Percentiles rank a stretch among this genome's conserved stretches.
phyloP scores from a whole-genome alignment of 306 rosid species.

The Cucumis hystrix region DNA sequence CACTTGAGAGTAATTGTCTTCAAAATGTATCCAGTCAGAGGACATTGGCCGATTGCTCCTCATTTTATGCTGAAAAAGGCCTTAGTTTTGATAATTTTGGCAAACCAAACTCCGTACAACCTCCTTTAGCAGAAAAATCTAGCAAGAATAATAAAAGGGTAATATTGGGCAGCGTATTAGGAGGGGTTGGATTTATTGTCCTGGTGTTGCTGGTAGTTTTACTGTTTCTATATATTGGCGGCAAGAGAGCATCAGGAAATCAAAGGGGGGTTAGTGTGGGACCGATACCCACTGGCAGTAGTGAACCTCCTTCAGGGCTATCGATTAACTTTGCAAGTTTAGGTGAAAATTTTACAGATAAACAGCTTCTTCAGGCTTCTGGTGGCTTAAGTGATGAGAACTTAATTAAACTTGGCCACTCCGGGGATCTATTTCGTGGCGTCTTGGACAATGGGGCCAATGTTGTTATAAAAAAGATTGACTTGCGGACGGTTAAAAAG shows the following conservation, averaged over 20 bases:
- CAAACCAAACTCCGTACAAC: slow-evolving; percentile 23
- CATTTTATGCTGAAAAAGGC: slow-evolving; percentile 56
- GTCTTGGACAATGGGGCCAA: slow-evolving; percentile 62
- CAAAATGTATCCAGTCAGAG: slow-evolving; percentile 50
- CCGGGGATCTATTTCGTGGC: slow-evolving; percentile 73
- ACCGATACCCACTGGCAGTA: slow-evolving; percentile 37
- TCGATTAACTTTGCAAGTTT: slow-evolving; percentile 34
- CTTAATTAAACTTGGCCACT: slow-evolving; percentile 66
- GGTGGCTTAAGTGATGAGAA: slow-evolving; percentile 50
- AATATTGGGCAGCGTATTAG: slow-evolving; percentile 57
- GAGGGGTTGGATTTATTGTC: slow-evolving; percentile 54
- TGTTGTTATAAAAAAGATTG: slow-evolving; percentile 55
- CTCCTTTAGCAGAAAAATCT: slow-evolving; percentile 14
- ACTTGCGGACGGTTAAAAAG: slow-evolving; percentile 33
- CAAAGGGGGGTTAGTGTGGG: slow-evolving; percentile 50
- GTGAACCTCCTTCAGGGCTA: slow-evolving; percentile 35
- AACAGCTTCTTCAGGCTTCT: slow-evolving; percentile 73
- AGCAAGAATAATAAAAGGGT: slow-evolving; percentile 38
- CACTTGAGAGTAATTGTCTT: slow-evolving; percentile 52
- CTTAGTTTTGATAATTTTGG: slow-evolving; percentile 55
- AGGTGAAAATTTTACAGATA: slow-evolving; percentile 68
- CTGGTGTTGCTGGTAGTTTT: slow-evolving; percentile 23
- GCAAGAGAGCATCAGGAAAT: slow-evolving; percentile 27
- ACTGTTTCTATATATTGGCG: slow-evolving; percentile 17
- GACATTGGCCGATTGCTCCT: slow-evolving; percentile 34